Percentiles rank a stretch among this genome's conserved stretches.
These are phyloP conservation scores for Rhytidiadelphus loreus DNA, from an alignment of 225 moss, liverwort and hornwort species.

Conservation along the genomic window DNA sequence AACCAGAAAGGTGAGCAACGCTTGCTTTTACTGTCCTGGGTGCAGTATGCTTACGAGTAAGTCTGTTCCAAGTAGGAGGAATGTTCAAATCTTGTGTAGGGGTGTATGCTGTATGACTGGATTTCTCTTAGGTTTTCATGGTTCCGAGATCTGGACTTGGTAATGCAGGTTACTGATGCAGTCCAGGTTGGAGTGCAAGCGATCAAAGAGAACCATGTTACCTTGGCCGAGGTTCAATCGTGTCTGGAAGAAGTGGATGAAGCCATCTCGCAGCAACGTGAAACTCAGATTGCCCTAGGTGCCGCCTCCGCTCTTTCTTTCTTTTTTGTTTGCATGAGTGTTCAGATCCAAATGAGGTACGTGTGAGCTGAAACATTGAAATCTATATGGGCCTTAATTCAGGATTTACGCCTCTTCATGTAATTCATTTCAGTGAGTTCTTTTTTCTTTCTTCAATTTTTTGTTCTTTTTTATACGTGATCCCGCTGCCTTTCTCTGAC, in stretches of 20 bases:
- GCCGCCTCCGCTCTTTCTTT: not conserved
- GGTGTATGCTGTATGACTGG: not conserved
- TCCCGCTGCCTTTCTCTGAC: not conserved
- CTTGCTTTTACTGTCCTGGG: not conserved
- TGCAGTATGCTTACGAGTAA: not conserved
- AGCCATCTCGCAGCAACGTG: slow-evolving; percentile 60
- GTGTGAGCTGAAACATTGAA: not conserved
- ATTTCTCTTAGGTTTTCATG: not conserved
- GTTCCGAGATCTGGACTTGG: slow-evolving; percentile 4
- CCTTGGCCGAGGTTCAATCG: slow-evolving; percentile 68
- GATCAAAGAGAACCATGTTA: slow-evolving; percentile 85
- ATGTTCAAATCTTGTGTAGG: not conserved
- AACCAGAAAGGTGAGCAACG: slow-evolving; percentile 54
- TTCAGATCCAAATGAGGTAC: not conserved
- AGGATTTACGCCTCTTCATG: not conserved
- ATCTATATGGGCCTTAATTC: not conserved
- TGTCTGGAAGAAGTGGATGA: slow-evolving; percentile 81
- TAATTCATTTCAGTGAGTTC: not conserved
- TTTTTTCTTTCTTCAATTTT: not conserved
- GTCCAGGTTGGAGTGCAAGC: slow-evolving; percentile 72
- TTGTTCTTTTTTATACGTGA: not conserved
- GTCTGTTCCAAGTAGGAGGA: not conserved
- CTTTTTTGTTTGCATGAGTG: not conserved
- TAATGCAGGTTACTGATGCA: slow-evolving; percentile 75
- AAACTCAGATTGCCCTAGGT: slow-evolving; percentile 69